These are phyloP conservation scores for Corinectria fuckeliana DNA, from an alignment of 2,329 filamentous ascomycete species.

Conservation along the genomic window DNA sequence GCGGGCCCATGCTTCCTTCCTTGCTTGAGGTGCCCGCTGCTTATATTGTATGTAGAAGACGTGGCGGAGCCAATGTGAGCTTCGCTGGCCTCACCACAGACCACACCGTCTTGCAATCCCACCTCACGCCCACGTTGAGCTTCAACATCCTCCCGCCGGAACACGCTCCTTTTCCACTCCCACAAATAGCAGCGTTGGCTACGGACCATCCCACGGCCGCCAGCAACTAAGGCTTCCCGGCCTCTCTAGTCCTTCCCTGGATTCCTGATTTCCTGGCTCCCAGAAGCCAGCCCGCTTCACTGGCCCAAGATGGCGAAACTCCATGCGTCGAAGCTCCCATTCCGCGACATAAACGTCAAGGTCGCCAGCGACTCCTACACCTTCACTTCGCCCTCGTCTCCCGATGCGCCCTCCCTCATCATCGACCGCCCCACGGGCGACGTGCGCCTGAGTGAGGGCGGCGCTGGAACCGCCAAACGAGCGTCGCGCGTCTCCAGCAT, in stretches of 20 bases:
- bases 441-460: slow-evolving; percentile 81
- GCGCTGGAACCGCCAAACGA: slow-evolving; percentile 76
- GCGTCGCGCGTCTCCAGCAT: slow-evolving; percentile 82
- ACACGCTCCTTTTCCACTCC: slow-evolving; percentile 34
- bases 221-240: not conserved
- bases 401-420: slow-evolving; percentile 84
- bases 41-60: slow-evolving; percentile 19
- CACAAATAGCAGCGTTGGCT: slow-evolving; percentile 1
- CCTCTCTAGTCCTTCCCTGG: slow-evolving; percentile 8
- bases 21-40: no score
- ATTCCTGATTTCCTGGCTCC: slow-evolving; percentile 18
- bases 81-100: slow-evolving; percentile 38
- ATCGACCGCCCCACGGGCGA: slow-evolving; percentile 94
- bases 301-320: slow-evolving; percentile 46
- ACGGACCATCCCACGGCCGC: not conserved
- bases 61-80: slow-evolving; percentile 38
- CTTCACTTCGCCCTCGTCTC: slow-evolving; percentile 94
- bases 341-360: slow-evolving; percentile 96
- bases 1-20: no score
- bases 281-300: slow-evolving; percentile 17
- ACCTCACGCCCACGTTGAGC: slow-evolving; percentile 25
- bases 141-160: slow-evolving; percentile 28
- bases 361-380: slow-evolving; percentile 91
- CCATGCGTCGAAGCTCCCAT: slow-evolving; percentile 63
- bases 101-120: slow-evolving; percentile 22